These are phyloP conservation scores for Boletellus dicymbophilus DNA, from an alignment of 1,284 basidiomycete species.

Conservation along the genomic window DNA sequence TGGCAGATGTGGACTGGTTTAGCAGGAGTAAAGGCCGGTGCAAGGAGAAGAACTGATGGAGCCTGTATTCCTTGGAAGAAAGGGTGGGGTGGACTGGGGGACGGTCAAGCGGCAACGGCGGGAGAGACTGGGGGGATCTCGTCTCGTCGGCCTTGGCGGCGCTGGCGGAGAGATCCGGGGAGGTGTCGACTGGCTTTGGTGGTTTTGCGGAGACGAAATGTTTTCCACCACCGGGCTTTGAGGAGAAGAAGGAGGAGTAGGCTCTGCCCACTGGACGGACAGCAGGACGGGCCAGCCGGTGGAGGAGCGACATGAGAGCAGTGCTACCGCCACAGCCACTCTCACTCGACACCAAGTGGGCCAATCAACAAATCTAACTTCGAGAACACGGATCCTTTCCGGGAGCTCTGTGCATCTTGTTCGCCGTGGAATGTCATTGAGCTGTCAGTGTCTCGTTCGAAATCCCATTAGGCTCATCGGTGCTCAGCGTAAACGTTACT, in stretches of 20 bases:
- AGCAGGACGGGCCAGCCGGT: slow-evolving; percentile 48
- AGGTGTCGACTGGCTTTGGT: slow-evolving; percentile 54
- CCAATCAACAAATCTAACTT: no score
- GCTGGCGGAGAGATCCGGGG: no score
- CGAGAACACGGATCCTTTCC: no score
- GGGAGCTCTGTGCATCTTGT: no score
- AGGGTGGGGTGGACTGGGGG: slow-evolving; percentile 51
- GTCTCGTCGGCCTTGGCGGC: slow-evolving; percentile 35
- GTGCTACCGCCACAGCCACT: no score
- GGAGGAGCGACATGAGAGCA: slow-evolving; percentile 48
- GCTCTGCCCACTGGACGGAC: slow-evolving; percentile 44
- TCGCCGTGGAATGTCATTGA: no score
- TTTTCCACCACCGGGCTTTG: slow-evolving; percentile 71
- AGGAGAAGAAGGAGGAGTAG: slow-evolving; percentile 79
- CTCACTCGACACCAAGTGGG: no score
- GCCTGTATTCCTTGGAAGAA: slow-evolving; percentile 64
- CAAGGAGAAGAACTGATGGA: slow-evolving; percentile 79
- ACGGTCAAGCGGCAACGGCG: slow-evolving; percentile 1
- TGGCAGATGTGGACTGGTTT: slow-evolving; percentile 50
- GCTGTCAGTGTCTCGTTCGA: no score
- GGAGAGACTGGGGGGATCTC: slow-evolving; percentile 15
- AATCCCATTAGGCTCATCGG: no score
- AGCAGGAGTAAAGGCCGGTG: slow-evolving; percentile 74
- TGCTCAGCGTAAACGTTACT: no score
- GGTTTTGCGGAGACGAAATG: slow-evolving; percentile 74